Conservation (phyloP, 2,329 filamentous ascomycete genomes). For the Coniochaeta sp. region DNA sequence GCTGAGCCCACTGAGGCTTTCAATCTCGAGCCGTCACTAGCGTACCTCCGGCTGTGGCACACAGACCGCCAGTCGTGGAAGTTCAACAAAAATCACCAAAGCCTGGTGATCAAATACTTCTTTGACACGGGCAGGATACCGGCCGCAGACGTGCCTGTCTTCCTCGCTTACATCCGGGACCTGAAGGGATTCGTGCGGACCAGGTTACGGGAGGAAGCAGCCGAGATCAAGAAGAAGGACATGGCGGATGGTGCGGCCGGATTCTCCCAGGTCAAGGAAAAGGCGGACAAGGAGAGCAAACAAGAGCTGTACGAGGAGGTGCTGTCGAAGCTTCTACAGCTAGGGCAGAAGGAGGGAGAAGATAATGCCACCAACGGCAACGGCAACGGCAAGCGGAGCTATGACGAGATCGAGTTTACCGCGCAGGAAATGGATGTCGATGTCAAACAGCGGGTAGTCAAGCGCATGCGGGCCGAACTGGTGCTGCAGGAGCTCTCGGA, state of each 20-base stretch:
- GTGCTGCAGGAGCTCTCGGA: slow-evolving; percentile 48
- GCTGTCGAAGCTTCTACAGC: slow-evolving; percentile 23
- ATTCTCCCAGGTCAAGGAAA: slow-evolving; percentile 37
- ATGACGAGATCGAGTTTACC: slow-evolving; percentile 45
- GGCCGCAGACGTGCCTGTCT: slow-evolving; percentile 56
- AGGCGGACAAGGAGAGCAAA: slow-evolving; percentile 39
- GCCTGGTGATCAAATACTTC: slow-evolving; percentile 73
- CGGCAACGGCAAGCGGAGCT: slow-evolving; percentile 37
- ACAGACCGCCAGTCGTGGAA: slow-evolving; percentile 70
- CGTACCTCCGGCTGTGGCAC: slow-evolving; percentile 73
- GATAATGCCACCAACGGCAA: background rate
- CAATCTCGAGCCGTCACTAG: slow-evolving; percentile 55
- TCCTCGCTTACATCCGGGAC: slow-evolving; percentile 72
- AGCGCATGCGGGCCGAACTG: slow-evolving; percentile 55
- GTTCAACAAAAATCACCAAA: slow-evolving; percentile 93
- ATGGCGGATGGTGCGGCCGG: slow-evolving; percentile 38
- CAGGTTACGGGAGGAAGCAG: slow-evolving; percentile 59
- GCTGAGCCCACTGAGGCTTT: slow-evolving; percentile 21
- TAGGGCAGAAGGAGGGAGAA: slow-evolving; percentile 8
- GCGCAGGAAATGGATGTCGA: slow-evolving; percentile 40
- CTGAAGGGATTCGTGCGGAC: slow-evolving; percentile 68
- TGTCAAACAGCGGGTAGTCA: slow-evolving; percentile 48
- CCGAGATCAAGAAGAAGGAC: slow-evolving; percentile 51
- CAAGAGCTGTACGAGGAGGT: slow-evolving; percentile 49
- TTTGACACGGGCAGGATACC: slow-evolving; percentile 68